Evolutionary conservation across 441 rosid genomes (phyloP), one percentile per base, ranked within the genome.

Genomic region (Adansonia gregorii): DNA sequence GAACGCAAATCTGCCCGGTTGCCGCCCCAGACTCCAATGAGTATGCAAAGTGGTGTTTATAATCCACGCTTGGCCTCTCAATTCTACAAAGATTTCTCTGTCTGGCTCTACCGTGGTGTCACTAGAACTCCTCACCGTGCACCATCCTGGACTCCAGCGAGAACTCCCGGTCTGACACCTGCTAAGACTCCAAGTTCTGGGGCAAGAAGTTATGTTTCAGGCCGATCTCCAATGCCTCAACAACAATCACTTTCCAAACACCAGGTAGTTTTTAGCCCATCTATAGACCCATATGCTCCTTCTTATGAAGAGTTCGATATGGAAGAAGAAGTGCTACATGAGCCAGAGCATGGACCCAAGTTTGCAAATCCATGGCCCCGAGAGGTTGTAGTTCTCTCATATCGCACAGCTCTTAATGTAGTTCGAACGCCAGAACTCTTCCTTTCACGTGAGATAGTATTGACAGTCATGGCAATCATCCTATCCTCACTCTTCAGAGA

Each of bases 361-460:
- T 91, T 88, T 35, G 91, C 95, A 6, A 91, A 88, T 64, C 92
- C 92, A 45, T 89, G 91, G 91, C 70, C 83, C 48, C 86, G 94
- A 0, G 94, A 91, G 79, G 89, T 91, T 5, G 77, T 20, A 1
- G 88, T 91, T 65, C 89, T 89, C 19, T 84, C 88, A n/a, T 87
- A 88, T 88, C 84, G 95, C 17, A 88, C 89, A 0, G 59, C 76
- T 0, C 81, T 88, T 0, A 88, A 85, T n/a, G 92, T 89, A 66
- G 56, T 89, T 48, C 93, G 90, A 7, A 89, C 93, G 3, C 91
- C 92, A 0, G 93, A 89, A 79, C 91, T 91, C 31, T 91, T 91
- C 78, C 84, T 89, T 24, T 89, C 93, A 0, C 81, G 93, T 39
- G 92, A 89, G 83, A 86, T 89, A 0, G 89, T 91, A 46, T 69